Conservation (phyloP, 208 protist genomes). For the Leishmania major region DNA sequence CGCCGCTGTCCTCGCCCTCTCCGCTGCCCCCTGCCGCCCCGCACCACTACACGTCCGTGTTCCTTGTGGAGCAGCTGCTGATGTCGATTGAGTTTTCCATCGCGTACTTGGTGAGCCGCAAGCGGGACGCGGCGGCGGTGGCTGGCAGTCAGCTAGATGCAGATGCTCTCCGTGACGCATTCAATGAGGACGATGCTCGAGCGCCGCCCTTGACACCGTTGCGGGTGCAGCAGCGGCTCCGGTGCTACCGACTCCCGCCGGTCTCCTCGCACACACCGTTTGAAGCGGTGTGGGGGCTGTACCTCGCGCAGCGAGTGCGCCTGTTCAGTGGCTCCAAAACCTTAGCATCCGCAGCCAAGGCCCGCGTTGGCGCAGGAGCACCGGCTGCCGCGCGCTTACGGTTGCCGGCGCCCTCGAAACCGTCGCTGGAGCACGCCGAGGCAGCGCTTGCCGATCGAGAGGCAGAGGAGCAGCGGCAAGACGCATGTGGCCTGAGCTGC, state of each 20-base stretch:
- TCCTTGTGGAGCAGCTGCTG: constrained; percentile 24
- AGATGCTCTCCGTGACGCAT: neutral
- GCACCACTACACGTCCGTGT: constrained; percentile 7
- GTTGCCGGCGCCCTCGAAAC: neutral
- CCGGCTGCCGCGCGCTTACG: neutral
- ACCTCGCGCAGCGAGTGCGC: constrained; percentile 11
- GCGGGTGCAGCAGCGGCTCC: constrained; percentile 1
- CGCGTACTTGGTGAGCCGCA: constrained; percentile 6
- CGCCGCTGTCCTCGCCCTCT: neutral
- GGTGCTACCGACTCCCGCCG: constrained; percentile 6
- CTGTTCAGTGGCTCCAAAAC: neutral
- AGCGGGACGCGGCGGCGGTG: neutral
- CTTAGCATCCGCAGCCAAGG: neutral
- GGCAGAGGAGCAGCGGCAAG: neutral
- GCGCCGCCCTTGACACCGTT: constrained; percentile 3
- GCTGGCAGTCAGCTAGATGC: neutral
- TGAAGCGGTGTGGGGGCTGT: constrained; percentile 14
- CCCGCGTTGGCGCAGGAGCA: neutral
- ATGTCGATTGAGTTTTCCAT: constrained; percentile 28
- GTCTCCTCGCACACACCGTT: constrained; percentile 3
- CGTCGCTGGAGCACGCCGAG: neutral
- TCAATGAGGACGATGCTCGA: neutral
- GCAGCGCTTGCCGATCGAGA: neutral
- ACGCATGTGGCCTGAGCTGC: constrained; percentile 15
- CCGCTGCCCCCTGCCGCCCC: neutral